phyloP scores from a whole-genome alignment of 2,329 filamentous ascomycete species.

The Dactylella cylindrospora region DNA sequence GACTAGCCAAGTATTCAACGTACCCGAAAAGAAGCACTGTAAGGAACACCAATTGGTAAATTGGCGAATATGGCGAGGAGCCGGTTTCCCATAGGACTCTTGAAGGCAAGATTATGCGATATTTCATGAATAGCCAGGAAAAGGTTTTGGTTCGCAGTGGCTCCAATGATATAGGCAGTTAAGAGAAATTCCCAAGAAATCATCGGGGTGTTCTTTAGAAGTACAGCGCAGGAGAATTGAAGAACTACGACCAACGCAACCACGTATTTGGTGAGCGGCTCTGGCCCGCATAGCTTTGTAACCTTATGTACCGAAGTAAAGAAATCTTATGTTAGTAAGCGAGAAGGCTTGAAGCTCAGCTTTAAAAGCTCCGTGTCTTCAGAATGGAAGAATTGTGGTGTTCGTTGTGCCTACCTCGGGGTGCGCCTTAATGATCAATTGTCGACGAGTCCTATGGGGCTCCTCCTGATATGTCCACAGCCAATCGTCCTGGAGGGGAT shows the following conservation, averaged over 20 bases:
- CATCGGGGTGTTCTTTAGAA: constrained; percentile 74
- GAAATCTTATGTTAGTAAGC: no score
- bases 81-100: constrained; percentile 74
- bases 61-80: constrained; percentile 91
- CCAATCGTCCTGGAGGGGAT: constrained; percentile 16
- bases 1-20: no score
- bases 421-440: constrained; percentile 96
- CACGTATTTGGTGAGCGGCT: constrained; percentile 92
- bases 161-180: constrained; percentile 86
- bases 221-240: constrained; percentile 75
- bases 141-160: constrained; percentile 95
- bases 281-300: constrained; percentile 92
- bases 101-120: constrained; percentile 94
- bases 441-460: constrained; percentile 83
- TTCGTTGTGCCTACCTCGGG: constrained; percentile 83
- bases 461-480: constrained; percentile 99
- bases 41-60: constrained; percentile 90
- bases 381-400: no score
- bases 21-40: constrained; percentile 91
- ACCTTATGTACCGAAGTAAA: no score
- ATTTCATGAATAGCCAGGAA: constrained; percentile 99
- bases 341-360: no score
- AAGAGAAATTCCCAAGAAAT: constrained; percentile 82
- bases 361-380: no score
- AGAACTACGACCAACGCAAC: constrained; percentile 80